Base-by-base conservation (phyloP, 2,329 filamentous ascomycete species). In the Diaporthe humulicola region DNA sequence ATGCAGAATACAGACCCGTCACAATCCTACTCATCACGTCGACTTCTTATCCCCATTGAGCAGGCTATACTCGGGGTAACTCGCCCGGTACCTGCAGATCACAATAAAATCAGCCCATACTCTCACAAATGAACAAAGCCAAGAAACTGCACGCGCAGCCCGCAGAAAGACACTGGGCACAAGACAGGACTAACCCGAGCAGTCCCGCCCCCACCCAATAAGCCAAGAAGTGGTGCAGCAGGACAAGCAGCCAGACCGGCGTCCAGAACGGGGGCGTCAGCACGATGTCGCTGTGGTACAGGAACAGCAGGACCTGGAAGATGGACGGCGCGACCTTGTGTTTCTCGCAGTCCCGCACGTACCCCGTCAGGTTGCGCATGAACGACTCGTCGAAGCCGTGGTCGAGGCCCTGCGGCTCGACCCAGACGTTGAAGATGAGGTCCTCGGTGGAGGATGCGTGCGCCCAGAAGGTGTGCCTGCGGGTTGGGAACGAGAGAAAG, bases 231-330 rank as follows among this genome's bases (percentile, higher is more conserved):
- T 74, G 74, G 38, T 75, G 74, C 56, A 75, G 30, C 4, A 19
- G 17, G 3, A 66, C 38, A 58, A 76, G 30, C 30, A 76, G 28
- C 74, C 71, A 74, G 14, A 74, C 17, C 1, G 74, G 74, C 71
- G 33, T 25, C 71, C 72, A 76, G 28, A 74, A 76, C 10, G 74
- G 74, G 15, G 74, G 74, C 22, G 71, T 74, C 4, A 76, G 30
- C 40, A 76, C 57, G 1, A 74, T 67, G 3, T 69, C 71, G 50
- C 30, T 17, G 15, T 74, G 33, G 28, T 71, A 74, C n/a, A 61
- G 25, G 28, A 76, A 76, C 36, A 76, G 52, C 10, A 74, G 7
- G 14, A 76, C 56, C 58, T 76, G 74, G n/a, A 76, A 76, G n/a
- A 74, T 14, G 5, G 74, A 74, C 4, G 71, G 74, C 17, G 57